A percentile compares a stretch with the other conserved stretches of the same genome.
These are phyloP conservation scores for Fraxinus angustifolia DNA, from an alignment of 305 asterid genomes.

Conservation along the genomic window DNA sequence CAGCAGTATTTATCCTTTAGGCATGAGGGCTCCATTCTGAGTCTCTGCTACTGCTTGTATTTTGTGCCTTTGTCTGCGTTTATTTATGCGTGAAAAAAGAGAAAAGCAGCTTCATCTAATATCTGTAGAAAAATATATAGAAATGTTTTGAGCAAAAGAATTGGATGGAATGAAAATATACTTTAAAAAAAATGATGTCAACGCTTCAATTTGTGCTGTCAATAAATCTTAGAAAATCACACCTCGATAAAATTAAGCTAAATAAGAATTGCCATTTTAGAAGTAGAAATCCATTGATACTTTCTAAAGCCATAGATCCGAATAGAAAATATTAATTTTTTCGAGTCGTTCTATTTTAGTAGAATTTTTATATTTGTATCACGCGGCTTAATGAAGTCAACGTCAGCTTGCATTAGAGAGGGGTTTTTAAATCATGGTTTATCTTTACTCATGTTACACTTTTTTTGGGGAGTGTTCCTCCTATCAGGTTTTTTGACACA, in stretches of 20 bases:
- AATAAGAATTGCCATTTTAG: not conserved
- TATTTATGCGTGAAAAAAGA: not conserved
- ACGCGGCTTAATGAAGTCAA: not conserved
- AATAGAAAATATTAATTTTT: not conserved
- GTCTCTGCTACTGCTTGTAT: not conserved
- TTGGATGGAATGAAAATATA: not conserved
- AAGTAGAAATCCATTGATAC: not conserved
- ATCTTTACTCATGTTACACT: not conserved
- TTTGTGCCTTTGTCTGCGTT: not conserved
- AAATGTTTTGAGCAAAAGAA: not conserved
- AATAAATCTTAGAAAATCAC: not conserved
- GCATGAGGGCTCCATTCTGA: not conserved
- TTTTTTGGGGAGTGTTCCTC: not conserved
- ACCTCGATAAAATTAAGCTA: not conserved
- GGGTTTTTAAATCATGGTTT: not conserved
- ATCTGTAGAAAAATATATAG: conserved; percentile 16
- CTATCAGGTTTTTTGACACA: not conserved
- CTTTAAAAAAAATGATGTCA: conserved; percentile 16
- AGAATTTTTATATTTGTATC: not conserved
- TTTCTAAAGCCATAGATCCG: not conserved
- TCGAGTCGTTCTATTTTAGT: not conserved
- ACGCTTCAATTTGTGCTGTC: not conserved
- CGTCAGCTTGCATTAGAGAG: not conserved
- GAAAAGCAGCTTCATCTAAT: not conserved
- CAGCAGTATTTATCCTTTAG: not conserved